phyloP scores from a whole-genome alignment of 1,284 basidiomycete species.

The Cutaneotrichosporon dermatis region DNA sequence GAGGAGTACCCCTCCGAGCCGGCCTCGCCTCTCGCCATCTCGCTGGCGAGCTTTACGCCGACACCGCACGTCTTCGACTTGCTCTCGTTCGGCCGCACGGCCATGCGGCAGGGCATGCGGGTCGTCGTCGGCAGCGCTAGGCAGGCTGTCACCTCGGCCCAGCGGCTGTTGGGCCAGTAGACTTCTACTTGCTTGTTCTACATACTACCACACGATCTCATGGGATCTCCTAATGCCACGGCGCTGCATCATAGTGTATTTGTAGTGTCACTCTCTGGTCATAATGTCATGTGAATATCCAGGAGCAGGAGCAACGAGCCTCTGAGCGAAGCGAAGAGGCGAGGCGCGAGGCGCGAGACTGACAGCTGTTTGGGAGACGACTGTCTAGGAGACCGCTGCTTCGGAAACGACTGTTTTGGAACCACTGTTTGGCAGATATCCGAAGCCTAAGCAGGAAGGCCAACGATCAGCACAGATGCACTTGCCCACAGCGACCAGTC shows the following conservation, averaged over 20 bases:
- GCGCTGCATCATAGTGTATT: conserved; percentile 4
- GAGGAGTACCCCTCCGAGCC: conserved; percentile 21
- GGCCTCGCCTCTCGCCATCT: conserved; percentile 30
- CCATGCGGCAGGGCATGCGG: conserved; percentile 29
- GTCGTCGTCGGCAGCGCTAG: conserved; percentile 18
- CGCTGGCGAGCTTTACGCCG: conserved; percentile 40
- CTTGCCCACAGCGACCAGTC: no score
- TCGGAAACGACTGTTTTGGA: no score
- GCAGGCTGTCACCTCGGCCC: not conserved
- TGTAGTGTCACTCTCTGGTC: conserved; percentile 2
- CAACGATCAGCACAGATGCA: no score
- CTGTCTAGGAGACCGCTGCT: no score
- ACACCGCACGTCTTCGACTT: conserved; percentile 42
- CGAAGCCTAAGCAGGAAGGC: no score
- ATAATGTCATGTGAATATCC: conserved; percentile 3
- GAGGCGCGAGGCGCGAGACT: no score
- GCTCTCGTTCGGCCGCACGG: conserved; percentile 39
- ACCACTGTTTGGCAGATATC: no score
- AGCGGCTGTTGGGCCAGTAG: conserved; percentile 3
- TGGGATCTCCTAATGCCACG: conserved; percentile 1
- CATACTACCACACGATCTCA: not conserved
- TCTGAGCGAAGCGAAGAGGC: not conserved
- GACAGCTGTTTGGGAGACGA: no score
- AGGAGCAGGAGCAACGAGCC: not conserved
- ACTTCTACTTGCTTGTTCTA: no score